A percentile compares a stretch with the other conserved stretches of the same genome.
Conservation (phyloP, 805 yeast genomes). For the Saccharomycopsis malanga region DNA sequence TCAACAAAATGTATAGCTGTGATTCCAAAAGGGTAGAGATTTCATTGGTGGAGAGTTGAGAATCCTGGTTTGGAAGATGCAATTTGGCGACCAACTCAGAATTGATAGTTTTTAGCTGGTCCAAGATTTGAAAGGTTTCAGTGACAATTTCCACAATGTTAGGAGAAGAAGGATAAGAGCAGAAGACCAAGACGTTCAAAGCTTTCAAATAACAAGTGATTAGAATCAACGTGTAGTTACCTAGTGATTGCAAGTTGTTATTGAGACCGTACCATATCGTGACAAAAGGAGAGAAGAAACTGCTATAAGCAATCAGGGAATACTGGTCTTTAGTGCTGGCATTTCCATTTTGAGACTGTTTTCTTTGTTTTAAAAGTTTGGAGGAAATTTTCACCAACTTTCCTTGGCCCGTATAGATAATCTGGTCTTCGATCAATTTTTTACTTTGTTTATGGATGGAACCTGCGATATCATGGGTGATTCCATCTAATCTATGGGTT, state of each 20-base stretch:
- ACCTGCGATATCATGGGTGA: slow-evolving; percentile 4
- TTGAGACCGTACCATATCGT: slow-evolving; percentile 11
- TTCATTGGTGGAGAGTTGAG: slow-evolving; percentile 5
- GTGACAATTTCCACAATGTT: slow-evolving; percentile 4
- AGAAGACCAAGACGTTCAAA: slow-evolving; percentile 13
- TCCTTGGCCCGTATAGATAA: slow-evolving; percentile 7
- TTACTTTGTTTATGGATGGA: slow-evolving; percentile 5
- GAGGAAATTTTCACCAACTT: slow-evolving; percentile 19
- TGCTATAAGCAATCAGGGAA: slow-evolving; percentile 5
- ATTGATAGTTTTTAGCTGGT: slow-evolving; percentile 1
- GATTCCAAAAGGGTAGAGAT: slow-evolving; percentile 14
- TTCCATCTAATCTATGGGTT: slow-evolving; percentile 13
- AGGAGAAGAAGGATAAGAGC: slow-evolving; percentile 11
- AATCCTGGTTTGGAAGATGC: no score
- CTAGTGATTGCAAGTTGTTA: slow-evolving; percentile 9
- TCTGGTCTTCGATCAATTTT: slow-evolving; percentile 3
- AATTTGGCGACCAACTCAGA: slow-evolving; percentile 1
- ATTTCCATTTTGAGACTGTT: not conserved
- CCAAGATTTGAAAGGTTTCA: slow-evolving; percentile 11
- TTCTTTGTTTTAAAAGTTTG: slow-evolving; percentile 15
- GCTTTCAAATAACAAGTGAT: slow-evolving; percentile 12
- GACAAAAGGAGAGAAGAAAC: slow-evolving; percentile 17
- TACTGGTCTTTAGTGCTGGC: slow-evolving; percentile 8
- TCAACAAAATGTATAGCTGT: slow-evolving; percentile 11
- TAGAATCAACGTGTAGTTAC: slow-evolving; percentile 12